These are phyloP conservation scores for Nemania sp. DNA, from an alignment of 2,329 filamentous ascomycete genomes.

Conservation along the genomic window DNA sequence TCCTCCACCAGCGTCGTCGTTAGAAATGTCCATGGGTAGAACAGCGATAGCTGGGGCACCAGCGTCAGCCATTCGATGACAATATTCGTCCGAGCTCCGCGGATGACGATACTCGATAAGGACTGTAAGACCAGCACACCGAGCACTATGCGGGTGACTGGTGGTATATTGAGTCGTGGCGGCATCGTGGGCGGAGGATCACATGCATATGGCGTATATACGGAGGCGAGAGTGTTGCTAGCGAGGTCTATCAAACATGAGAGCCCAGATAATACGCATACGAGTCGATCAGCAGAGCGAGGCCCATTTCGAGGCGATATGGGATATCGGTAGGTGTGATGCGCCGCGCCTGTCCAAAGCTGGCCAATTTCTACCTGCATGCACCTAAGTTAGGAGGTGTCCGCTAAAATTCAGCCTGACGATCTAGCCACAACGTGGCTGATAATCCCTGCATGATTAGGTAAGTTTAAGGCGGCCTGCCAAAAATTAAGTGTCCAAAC, in stretches of 20 bases:
- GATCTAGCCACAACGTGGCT: slow-evolving; percentile 17
- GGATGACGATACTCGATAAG: slow-evolving; percentile 76
- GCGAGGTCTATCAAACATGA: slow-evolving; percentile 12
- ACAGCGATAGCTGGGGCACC: slow-evolving; percentile 78
- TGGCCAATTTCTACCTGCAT: too few species aligned
- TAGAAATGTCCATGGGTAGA: slow-evolving; percentile 92
- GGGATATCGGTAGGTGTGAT: too few species aligned
- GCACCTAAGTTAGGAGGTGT: too few species aligned
- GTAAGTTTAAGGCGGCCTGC: too few species aligned
- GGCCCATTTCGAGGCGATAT: slow-evolving; percentile 6
- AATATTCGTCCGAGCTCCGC: slow-evolving; percentile 65
- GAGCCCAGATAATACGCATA: too few species aligned
- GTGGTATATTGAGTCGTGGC: slow-evolving; percentile 86
- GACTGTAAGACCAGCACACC: slow-evolving; percentile 76
- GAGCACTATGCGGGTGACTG: slow-evolving; percentile 82
- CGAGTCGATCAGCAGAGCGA: slow-evolving; percentile 11
- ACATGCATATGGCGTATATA: slow-evolving; percentile 26
- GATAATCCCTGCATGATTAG: too few species aligned
- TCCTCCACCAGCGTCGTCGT: slow-evolving; percentile 88
- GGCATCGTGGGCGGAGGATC: slow-evolving; percentile 59
- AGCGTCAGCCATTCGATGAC: slow-evolving; percentile 86
- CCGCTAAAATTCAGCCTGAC: slow-evolving; percentile 19
- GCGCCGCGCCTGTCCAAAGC: slow-evolving; percentile 5
- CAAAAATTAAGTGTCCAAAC: too few species aligned
- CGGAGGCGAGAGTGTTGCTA: slow-evolving; percentile 9